Evolutionary conservation across 352 stramenopile species (phyloP).

Genomic region (Pythium inflatum): DNA sequence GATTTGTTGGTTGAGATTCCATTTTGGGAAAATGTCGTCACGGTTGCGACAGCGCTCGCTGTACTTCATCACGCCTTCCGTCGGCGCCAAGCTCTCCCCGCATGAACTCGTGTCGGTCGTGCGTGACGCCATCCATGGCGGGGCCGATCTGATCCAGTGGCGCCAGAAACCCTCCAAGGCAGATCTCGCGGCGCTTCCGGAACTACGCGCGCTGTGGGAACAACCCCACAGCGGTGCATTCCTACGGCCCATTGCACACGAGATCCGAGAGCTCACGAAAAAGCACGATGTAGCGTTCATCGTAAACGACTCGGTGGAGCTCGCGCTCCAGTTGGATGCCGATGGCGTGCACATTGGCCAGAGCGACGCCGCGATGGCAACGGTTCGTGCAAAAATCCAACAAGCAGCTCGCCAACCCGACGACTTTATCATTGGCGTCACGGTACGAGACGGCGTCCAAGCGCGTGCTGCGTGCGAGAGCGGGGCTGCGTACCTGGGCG

Average conservation of each 20-base stretch:
- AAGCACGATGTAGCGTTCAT: slow-evolving; percentile 51
- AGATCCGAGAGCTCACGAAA: slow-evolving; percentile 45
- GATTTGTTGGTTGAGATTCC: background rate
- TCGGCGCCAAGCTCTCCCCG: slow-evolving; percentile 33
- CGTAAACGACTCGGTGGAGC: slow-evolving; percentile 58
- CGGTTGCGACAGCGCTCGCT: slow-evolving; percentile 35
- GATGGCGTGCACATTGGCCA: slow-evolving; percentile 66
- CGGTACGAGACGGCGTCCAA: slow-evolving; percentile 51
- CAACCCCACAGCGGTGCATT: slow-evolving; percentile 31
- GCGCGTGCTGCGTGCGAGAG: slow-evolving; percentile 43
- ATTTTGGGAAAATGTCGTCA: slow-evolving; percentile 16
- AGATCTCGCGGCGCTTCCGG: slow-evolving; percentile 34
- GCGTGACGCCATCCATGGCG: slow-evolving; percentile 48
- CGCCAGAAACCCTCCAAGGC: slow-evolving; percentile 49
- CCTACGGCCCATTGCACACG: slow-evolving; percentile 39
- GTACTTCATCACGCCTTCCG: slow-evolving; percentile 70
- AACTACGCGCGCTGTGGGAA: slow-evolving; percentile 35
- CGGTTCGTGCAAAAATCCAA: slow-evolving; percentile 16
- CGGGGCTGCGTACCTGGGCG: slow-evolving; percentile 56
- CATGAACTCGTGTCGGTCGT: slow-evolving; percentile 41
- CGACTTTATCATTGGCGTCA: slow-evolving; percentile 61
- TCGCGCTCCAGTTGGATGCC: slow-evolving; percentile 48
- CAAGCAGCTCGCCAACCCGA: background rate
- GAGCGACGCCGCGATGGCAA: slow-evolving; percentile 38
- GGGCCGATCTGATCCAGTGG: slow-evolving; percentile 55